Conservation (phyloP, 116 monocot species). For the Posidonia oceanica region DNA sequence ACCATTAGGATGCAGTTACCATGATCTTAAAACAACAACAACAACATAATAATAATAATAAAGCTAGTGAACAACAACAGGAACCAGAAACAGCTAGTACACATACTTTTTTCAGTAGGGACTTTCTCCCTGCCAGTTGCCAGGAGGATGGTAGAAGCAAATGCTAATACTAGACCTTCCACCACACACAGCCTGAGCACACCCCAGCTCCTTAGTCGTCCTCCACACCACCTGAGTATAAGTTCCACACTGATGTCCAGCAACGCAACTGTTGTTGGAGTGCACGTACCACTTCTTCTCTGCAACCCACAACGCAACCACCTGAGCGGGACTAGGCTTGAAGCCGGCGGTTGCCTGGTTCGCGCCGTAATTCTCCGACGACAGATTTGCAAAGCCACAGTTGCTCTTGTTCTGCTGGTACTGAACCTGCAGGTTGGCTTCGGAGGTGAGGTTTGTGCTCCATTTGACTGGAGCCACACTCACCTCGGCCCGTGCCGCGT, state of each 20-base stretch:
- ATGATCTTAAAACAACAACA: no score
- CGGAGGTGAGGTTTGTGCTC: constrained; percentile 27
- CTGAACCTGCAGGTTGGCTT: constrained; percentile 7
- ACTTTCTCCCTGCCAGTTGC: constrained; percentile 37
- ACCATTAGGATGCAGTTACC: no score
- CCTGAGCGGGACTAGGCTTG: constrained; percentile 25
- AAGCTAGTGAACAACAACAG: no score
- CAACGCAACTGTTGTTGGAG: constrained; percentile 34
- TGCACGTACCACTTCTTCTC: constrained; percentile 31
- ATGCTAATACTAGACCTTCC: constrained; percentile 24
- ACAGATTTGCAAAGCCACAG: constrained; percentile 39
- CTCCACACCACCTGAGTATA: constrained; percentile 82
- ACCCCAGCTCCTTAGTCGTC: constrained; percentile 35
- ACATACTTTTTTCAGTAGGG: constrained; percentile 27
- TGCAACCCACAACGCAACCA: constrained; percentile 47
- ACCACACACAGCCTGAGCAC: constrained; percentile 38
- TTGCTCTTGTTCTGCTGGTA: constrained; percentile 14
- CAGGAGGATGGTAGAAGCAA: constrained; percentile 56
- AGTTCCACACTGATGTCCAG: constrained; percentile 46
- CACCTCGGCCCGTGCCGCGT: constrained; percentile 42
- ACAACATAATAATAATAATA: no score
- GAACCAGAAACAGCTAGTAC: no score
- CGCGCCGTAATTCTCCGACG: constrained; percentile 34
- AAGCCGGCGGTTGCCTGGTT: constrained; percentile 55
- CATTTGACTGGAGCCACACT: constrained; percentile 37